Conservation (phyloP, 2,329 filamentous ascomycete species). For the Helotiales sp. region DNA sequence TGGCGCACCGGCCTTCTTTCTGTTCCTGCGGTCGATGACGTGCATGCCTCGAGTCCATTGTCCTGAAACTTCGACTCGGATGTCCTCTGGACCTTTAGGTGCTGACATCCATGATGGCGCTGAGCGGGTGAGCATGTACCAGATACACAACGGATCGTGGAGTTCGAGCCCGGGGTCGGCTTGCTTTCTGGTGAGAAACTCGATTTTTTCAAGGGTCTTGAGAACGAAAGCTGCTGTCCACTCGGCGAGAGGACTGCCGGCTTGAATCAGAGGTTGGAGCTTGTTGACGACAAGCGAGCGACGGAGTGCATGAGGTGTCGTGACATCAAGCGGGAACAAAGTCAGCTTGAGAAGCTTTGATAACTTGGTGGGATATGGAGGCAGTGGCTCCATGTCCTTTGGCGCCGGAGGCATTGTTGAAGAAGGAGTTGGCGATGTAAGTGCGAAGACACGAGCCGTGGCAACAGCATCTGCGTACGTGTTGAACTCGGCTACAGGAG, state of each 20-base stretch:
- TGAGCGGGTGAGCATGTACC: slow-evolving; percentile 72
- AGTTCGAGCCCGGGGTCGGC: slow-evolving; percentile 66
- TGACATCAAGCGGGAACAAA: slow-evolving; percentile 79
- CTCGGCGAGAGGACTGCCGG: slow-evolving; percentile 72
- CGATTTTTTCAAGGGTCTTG: slow-evolving; percentile 73
- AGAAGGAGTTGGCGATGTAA: slow-evolving; percentile 74
- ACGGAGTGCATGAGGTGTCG: slow-evolving; percentile 69
- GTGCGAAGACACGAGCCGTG: slow-evolving; percentile 75
- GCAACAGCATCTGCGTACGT: slow-evolving; percentile 85
- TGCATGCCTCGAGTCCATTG: slow-evolving; percentile 97
- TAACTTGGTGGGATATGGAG: slow-evolving; percentile 67
- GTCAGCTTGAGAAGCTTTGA: slow-evolving; percentile 68
- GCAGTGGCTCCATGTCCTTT: slow-evolving; percentile 54
- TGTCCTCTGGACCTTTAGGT: slow-evolving; percentile 70
- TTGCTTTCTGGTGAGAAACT: slow-evolving; percentile 62
- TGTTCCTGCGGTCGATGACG: slow-evolving; percentile 74
- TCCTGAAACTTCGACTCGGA: slow-evolving; percentile 85
- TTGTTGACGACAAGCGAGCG: slow-evolving; percentile 62
- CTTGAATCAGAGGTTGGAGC: slow-evolving; percentile 59
- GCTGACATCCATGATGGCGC: slow-evolving; percentile 63
- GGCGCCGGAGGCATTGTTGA: slow-evolving; percentile 80
- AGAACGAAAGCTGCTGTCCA: slow-evolving; percentile 76
- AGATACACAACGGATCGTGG: slow-evolving; percentile 80
- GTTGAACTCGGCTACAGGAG: slow-evolving; percentile 92
- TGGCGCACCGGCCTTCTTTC: slow-evolving; percentile 54